Percentiles rank a stretch among this genome's conserved stretches.
phyloP scores from a whole-genome alignment of 2,329 filamentous ascomycete genomes.

The Colletotrichum plurivorum region DNA sequence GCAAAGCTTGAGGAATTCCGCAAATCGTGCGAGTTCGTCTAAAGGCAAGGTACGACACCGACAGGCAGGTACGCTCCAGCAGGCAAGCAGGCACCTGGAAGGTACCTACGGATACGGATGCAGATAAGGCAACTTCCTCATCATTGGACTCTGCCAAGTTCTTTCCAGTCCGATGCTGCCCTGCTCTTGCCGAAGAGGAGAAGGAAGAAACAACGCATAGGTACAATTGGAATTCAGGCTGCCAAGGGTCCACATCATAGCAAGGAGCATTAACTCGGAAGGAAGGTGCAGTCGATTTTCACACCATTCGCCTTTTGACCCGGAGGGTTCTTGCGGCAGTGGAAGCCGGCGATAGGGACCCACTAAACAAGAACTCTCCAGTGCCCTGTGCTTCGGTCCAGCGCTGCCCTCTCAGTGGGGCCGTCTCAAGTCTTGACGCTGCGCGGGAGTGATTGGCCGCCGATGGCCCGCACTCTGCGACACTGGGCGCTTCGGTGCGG shows the following conservation, averaged over 20 bases:
- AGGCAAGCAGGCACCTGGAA: too few relatives aligned
- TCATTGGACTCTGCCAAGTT: constrained; percentile 18
- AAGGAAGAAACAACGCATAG: too few relatives aligned
- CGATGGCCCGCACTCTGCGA: constrained; percentile 28
- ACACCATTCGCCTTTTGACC: constrained; percentile 11
- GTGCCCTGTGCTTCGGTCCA: constrained; percentile 31
- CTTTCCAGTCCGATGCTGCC: too few relatives aligned
- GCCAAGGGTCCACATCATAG: too few relatives aligned
- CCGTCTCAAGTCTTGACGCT: constrained; percentile 38
- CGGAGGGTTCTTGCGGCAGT: constrained; percentile 27
- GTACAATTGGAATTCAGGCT: too few relatives aligned
- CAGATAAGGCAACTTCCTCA: constrained; percentile 14
- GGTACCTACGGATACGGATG: too few relatives aligned
- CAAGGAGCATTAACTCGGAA: not conserved
- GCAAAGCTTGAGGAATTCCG: constrained; percentile 30
- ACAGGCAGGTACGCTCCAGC: not conserved
- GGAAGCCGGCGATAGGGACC: constrained; percentile 6
- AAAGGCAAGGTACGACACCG: constrained; percentile 4
- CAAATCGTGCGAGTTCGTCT: constrained; percentile 22
- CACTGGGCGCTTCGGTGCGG: constrained; percentile 36
- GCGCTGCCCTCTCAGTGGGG: constrained; percentile 7
- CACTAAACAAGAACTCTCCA: constrained; percentile 37
- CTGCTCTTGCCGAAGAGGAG: too few relatives aligned
- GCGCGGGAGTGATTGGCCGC: constrained; percentile 31
- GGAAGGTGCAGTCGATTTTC: not conserved